Evolutionary conservation across 768 basidiomycete species (phyloP).

Genomic region (Fomitopsis pulvina): DNA sequence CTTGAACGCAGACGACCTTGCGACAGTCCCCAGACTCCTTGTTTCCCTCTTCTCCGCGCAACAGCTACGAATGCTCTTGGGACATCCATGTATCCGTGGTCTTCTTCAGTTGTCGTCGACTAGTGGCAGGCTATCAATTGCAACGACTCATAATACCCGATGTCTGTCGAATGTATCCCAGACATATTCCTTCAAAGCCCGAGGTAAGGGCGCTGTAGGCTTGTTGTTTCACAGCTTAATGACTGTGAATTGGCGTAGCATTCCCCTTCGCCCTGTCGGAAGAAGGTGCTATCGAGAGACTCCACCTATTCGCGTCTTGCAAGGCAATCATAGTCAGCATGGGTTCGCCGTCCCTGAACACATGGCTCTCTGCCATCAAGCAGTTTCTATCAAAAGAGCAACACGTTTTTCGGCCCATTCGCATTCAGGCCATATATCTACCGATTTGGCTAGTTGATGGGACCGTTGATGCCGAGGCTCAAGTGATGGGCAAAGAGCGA

Average conservation of each 20-base stretch:
- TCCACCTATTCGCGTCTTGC: not conserved
- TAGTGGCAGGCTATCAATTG: no score
- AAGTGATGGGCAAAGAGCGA: not conserved
- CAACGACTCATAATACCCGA: no score
- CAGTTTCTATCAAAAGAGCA: no score
- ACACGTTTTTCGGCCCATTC: not conserved
- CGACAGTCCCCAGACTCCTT: no score
- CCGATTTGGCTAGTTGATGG: constrained; percentile 2
- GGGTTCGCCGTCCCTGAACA: not conserved
- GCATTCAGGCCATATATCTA: constrained; percentile 1
- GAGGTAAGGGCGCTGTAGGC: not conserved
- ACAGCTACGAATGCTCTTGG: no score
- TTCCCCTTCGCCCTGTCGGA: not conserved
- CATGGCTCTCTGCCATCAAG: no score
- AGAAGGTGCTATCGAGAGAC: not conserved
- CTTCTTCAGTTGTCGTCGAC: no score
- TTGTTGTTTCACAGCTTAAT: not conserved
- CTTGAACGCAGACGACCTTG: no score
- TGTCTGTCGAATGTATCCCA: not conserved
- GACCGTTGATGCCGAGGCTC: not conserved
- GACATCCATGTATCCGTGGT: no score
- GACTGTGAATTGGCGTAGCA: not conserved
- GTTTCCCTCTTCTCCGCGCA: no score
- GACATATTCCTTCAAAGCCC: not conserved
- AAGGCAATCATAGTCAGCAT: not conserved